Percentiles rank a stretch among this genome's conserved stretches.
Evolutionary conservation across 2,329 filamentous ascomycete species (phyloP).

Genomic region (Diaporthe caulivora): DNA sequence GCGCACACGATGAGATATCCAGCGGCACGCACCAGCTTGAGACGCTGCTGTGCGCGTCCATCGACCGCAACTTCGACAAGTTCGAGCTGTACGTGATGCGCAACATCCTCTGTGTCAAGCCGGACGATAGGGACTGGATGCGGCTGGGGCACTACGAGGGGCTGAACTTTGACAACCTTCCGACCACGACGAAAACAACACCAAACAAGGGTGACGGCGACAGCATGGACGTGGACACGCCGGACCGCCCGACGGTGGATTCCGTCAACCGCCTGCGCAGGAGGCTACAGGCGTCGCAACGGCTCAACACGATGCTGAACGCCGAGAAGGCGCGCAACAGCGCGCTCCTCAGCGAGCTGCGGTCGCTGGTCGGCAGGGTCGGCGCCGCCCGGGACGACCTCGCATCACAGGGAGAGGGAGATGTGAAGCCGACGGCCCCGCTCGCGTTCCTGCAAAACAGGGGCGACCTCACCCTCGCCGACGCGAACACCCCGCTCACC

Average conservation of each 20-base stretch:
- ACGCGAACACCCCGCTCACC: conserved; percentile 68
- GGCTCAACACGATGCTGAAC: conserved; percentile 77
- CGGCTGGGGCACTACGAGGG: conserved; percentile 87
- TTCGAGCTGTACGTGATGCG: conserved; percentile 91
- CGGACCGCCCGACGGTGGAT: conserved; percentile 69
- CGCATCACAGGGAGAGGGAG: conserved; percentile 20
- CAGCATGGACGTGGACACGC: conserved; percentile 43
- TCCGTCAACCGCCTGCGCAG: conserved; percentile 78
- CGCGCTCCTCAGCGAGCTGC: conserved; percentile 74
- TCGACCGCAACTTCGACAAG: conserved; percentile 87
- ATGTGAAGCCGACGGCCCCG: conserved; percentile 43
- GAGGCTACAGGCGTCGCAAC: conserved; percentile 82
- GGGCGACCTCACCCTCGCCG: conserved; percentile 63
- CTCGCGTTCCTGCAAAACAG: conserved; percentile 71
- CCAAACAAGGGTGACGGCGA: conserved; percentile 27
- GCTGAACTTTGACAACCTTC: conserved; percentile 58
- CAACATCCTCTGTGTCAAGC: conserved; percentile 80
- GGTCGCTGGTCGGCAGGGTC: conserved; percentile 54
- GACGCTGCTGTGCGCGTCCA: conserved; percentile 82
- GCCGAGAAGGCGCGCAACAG: conserved; percentile 80
- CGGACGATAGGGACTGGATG: conserved; percentile 82
- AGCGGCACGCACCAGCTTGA: conserved; percentile 88
- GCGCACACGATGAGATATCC: conserved; percentile 80
- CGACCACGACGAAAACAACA: neutral
- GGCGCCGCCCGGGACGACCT: conserved; percentile 41